Base-by-base conservation (phyloP, 768 basidiomycete genomes). In the Termitomyces sp. region DNA sequence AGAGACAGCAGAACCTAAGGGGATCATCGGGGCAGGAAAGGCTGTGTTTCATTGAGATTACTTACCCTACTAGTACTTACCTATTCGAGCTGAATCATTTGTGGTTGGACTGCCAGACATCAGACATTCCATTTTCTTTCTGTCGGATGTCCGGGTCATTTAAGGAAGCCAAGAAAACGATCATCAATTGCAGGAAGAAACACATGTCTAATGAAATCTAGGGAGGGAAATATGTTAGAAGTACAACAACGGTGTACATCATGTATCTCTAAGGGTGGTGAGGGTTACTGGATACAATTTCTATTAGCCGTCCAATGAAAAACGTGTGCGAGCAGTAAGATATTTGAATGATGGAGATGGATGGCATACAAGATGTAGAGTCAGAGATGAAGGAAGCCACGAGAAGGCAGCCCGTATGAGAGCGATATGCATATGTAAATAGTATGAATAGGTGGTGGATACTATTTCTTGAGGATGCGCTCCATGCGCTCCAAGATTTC, bases 401-500 rank as follows among this genome's bases (percentile, higher is more conserved):
- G 36, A n/a, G 9, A 52, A 40, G 24, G 18, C 33, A 24, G 24
- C 16, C 4, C 16, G 14, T 5, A 16, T 18, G 49, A 36, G n/a
- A 26, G 22, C 16, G 22, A 38, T 9, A 14, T 5, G 24, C 36
- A 38, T 36, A 24, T 24, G 2, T 8, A 33, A 5, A 47, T 5
- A 5, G 16, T 28, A 30, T 32, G 22, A 1, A 16, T 45, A 18
- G 24, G 3, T 30, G 14, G 9, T 20, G 8, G 10, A 24, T n/a
- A 10, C 13, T 28, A 43, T 55, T 68, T 74, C 60, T 75, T 75
- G 55, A 82, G 63, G 46, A 81, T 73, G 45, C 76, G 75, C 67
- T 90, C 87, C 82, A 89, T 86, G 62, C 77, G 80, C 65, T 86
- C 84, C 38, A 90, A 73, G 5, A 84, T 80, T 40, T 76, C 71